These are phyloP conservation scores for Phoenix dactylifera DNA, from an alignment of 176 grass and related monocot genomes.

Conservation along the genomic window DNA sequence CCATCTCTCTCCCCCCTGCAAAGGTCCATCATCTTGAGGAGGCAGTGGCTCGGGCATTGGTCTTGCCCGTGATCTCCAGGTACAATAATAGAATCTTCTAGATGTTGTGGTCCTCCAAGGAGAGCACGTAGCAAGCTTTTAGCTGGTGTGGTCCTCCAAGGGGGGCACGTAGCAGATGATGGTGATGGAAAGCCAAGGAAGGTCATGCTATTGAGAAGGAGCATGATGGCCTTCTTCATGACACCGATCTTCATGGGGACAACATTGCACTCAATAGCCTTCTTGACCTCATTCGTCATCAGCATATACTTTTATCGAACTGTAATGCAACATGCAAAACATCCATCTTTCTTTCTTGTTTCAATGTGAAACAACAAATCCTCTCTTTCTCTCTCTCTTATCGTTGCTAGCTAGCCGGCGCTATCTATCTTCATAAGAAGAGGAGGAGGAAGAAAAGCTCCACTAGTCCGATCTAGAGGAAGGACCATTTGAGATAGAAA, in stretches of 20 bases:
- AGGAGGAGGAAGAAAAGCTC: no score
- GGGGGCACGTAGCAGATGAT: conserved; percentile 3
- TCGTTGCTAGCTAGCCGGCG: no score
- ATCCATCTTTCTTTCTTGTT: background rate
- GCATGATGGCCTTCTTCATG: conserved; percentile 18
- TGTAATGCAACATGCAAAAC: conserved; percentile 2
- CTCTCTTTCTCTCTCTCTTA: no score
- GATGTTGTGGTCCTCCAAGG: conserved; percentile 12
- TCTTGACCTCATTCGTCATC: conserved; percentile 20
- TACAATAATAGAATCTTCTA: conserved; percentile 3
- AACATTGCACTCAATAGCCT: conserved; percentile 4
- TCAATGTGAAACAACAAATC: no score
- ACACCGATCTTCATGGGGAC: conserved; percentile 1
- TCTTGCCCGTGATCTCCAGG: conserved; percentile 15
- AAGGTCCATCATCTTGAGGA: no score
- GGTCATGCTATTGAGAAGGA: conserved; percentile 2
- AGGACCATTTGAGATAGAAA: no score
- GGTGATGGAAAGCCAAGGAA: conserved; percentile 12
- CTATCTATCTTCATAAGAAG: no score
- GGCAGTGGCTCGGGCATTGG: no score
- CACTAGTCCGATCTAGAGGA: no score
- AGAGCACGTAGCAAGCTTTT: conserved; percentile 7
- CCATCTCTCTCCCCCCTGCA: no score
- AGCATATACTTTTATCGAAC: conserved; percentile 5
- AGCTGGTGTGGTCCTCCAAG: conserved; percentile 10